These are phyloP conservation scores for Nicotiana obtusifolia DNA, from an alignment of 257 asterid species.

Conservation along the genomic window DNA sequence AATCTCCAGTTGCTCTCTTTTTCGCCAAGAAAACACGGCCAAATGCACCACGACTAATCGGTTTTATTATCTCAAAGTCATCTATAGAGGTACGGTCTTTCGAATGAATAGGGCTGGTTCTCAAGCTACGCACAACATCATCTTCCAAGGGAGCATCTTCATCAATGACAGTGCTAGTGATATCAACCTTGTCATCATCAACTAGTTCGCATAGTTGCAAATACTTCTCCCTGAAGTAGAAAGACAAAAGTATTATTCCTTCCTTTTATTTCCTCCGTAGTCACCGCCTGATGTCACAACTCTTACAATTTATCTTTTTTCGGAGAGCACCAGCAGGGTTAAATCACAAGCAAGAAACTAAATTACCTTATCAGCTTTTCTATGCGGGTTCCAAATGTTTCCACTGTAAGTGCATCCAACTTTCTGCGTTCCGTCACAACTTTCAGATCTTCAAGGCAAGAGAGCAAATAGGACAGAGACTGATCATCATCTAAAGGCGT, in stretches of 20 bases:
- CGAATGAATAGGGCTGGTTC: conserved; percentile 92
- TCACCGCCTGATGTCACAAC: background rate
- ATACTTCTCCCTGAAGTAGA: conserved; percentile 76
- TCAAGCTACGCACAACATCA: conserved; percentile 90
- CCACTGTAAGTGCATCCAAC: conserved; percentile 90
- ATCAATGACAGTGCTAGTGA: conserved; percentile 84
- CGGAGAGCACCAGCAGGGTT: background rate
- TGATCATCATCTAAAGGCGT: conserved; percentile 88
- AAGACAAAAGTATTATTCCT: background rate
- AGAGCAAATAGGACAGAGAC: conserved; percentile 68
- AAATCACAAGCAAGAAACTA: conserved; percentile 5
- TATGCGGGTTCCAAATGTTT: conserved; percentile 97
- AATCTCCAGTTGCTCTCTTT: conserved; percentile 93
- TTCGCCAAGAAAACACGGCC: conserved; percentile 97
- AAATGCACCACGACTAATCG: conserved; percentile 99
- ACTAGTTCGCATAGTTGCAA: conserved; percentile 90
- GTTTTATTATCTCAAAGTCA: conserved; percentile 96
- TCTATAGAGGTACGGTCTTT: conserved; percentile 95
- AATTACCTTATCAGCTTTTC: conserved; percentile 86
- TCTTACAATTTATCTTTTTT: background rate
- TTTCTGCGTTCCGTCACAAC: conserved; percentile 77
- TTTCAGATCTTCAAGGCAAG: conserved; percentile 97
- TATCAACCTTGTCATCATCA: conserved; percentile 89
- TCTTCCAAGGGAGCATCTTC: conserved; percentile 98
- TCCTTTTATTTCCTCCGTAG: background rate